Evolutionary conservation across 495 filamentous ascomycete genomes (phyloP), one percentile per base, ranked within the genome.

Genomic region (Rhypophila decipiens): DNA sequence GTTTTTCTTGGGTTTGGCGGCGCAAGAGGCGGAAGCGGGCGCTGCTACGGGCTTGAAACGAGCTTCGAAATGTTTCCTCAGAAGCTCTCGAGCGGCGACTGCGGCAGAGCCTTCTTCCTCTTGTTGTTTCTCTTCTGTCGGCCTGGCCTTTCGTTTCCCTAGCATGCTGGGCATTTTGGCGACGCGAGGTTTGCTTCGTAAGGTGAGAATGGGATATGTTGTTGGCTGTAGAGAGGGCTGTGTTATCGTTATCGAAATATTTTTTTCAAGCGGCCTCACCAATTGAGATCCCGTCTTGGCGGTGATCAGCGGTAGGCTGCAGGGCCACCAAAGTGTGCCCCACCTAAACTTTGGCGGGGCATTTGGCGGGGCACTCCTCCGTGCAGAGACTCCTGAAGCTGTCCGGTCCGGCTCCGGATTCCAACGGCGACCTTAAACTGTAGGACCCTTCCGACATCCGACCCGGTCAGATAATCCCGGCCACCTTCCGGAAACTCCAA

Each of bases 31-130:
- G 52, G 50, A 18, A 38, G 60, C 49, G 52, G 50, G 11, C 8
- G 5, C 55, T 51, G 73, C 71, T 18, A 96, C 57, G 10, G 90
- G 87, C 52, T 82, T 78, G 66, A 95, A 97, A 56, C 84, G 82
- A 8, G 84, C 78, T 66, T 96, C 93, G 63, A 98, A 97, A 60
- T 87, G 83, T 51, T 80, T 83, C 47, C 80, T 80, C 52, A 98
- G 82, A 27, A 85, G 69, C 46, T 62, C 69, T 44, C 68, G 65
- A 0, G 65, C 68, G n/a, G 67, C 59, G 15, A 57, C 59, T 20
- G 64, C 53, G 37, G 53, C 42, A 2, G 58, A 49, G 23, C 65
- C 24, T 1, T 39, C 46, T 4, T 47, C 51, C 11, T 53, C 23
- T 23, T 58, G 50, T 4, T 44, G 29, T n/a, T n/a, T n/a, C 15